Conservation (phyloP, 495 filamentous ascomycete species). For the Sporormia fimetaria region DNA sequence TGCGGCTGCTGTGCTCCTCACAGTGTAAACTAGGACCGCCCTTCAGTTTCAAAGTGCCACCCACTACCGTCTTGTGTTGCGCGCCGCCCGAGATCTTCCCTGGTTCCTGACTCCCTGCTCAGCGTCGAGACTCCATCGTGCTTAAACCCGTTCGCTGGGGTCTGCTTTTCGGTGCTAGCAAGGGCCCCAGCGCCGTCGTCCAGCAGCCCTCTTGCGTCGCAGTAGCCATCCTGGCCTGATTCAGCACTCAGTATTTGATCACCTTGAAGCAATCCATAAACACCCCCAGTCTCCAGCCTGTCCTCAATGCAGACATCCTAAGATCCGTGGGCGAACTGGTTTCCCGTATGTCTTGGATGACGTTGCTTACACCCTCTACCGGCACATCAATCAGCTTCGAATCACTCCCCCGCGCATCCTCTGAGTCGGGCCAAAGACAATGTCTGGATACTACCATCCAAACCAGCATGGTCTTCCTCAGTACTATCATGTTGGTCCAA, state of each 20-base stretch:
- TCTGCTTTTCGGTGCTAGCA: constrained; percentile 21
- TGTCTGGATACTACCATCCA: constrained; percentile 25
- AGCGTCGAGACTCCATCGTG: constrained; percentile 10
- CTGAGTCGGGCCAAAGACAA: constrained; percentile 2
- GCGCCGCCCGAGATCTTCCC: constrained; percentile 8
- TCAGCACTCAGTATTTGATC: constrained; percentile 5
- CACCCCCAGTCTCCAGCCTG: constrained; percentile 4
- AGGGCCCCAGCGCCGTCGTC: constrained; percentile 18
- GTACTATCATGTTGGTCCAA: constrained; percentile 23
- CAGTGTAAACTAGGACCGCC: constrained; percentile 15
- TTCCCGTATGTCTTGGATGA: constrained; percentile 22
- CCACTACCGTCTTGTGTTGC: constrained; percentile 8
- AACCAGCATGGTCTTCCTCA: constrained; percentile 21
- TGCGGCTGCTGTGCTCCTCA: constrained; percentile 20
- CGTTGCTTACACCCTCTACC: constrained; percentile 16
- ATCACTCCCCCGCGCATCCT: constrained; percentile 2
- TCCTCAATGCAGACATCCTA: constrained; percentile 5
- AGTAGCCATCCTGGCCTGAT: constrained; percentile 14
- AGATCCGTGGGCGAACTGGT: constrained; percentile 9
- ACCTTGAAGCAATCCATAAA: constrained; percentile 15
- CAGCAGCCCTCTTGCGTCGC: constrained; percentile 8
- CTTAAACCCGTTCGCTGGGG: constrained; percentile 18
- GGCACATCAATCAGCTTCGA: constrained; percentile 3
- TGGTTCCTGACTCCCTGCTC: constrained; percentile 6
- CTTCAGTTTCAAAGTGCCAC: constrained; percentile 19